phyloP scores from a whole-genome alignment of 164 flowering plant species.

The Vitis cinerea region DNA sequence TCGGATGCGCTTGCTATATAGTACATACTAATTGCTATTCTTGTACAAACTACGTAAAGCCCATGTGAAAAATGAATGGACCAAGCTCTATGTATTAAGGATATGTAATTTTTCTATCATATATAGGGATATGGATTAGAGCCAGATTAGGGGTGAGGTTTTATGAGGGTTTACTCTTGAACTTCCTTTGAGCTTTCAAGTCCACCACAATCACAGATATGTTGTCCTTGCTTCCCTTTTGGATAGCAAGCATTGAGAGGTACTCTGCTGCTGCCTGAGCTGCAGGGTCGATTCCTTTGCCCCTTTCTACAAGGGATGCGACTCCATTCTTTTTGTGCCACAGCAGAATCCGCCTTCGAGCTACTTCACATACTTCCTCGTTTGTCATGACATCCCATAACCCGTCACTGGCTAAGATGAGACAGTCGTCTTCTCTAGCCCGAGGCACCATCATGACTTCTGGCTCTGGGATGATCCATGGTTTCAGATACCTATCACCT shows the following conservation, averaged over 20 bases:
- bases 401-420: conserved; percentile 38
- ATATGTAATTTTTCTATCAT: conserved; percentile 10
- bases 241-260: conserved; percentile 35
- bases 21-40: conserved; percentile 15
- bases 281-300: conserved; percentile 34
- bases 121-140: conserved; percentile 1
- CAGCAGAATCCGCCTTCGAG: conserved; percentile 28
- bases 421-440: conserved; percentile 35
- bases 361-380: conserved; percentile 36
- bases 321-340: conserved; percentile 40
- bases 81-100: conserved; percentile 12
- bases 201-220: conserved; percentile 42
- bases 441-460: conserved; percentile 34
- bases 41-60: conserved; percentile 17
- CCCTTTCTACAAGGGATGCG: conserved; percentile 19
- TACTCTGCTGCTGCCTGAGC: conserved; percentile 40
- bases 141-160: background rate
- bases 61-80: conserved; percentile 35
- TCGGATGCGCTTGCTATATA: background rate
- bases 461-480: conserved; percentile 42
- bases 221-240: conserved; percentile 43
- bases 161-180: conserved; percentile 23
- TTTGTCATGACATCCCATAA: conserved; percentile 45
- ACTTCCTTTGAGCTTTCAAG: conserved; percentile 38
- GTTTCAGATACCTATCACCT: conserved; percentile 41